phyloP scores from a whole-genome alignment of 2,329 filamentous ascomycete species.

The Tolypocladium pustulatum region DNA sequence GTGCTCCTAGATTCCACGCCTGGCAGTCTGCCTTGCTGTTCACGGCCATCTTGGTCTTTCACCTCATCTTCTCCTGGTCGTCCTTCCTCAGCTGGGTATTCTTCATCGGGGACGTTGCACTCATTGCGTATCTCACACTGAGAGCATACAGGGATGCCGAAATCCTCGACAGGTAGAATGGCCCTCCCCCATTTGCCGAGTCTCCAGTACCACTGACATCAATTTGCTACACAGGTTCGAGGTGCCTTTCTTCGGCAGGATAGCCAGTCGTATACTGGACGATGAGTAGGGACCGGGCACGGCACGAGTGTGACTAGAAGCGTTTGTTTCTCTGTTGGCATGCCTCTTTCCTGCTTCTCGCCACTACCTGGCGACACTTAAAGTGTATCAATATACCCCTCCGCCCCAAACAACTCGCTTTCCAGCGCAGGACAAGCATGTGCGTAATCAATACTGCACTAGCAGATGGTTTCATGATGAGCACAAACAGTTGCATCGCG shows the following conservation, averaged over 20 bases:
- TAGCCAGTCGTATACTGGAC: slow-evolving; percentile 85
- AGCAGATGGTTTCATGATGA: neutral
- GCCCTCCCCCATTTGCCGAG: too few species aligned
- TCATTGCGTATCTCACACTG: slow-evolving; percentile 68
- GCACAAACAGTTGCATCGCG: neutral
- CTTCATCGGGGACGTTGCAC: slow-evolving; percentile 60
- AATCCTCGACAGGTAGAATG: slow-evolving; percentile 46
- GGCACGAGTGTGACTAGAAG: neutral
- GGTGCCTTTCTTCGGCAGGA: slow-evolving; percentile 71
- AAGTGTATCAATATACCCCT: neutral
- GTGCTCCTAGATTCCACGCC: slow-evolving; percentile 66
- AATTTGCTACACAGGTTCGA: slow-evolving; percentile 50
- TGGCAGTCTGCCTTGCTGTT: slow-evolving; percentile 90
- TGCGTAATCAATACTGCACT: neutral
- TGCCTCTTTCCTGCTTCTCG: neutral
- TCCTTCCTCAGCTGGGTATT: slow-evolving; percentile 74
- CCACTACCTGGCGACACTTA: neutral
- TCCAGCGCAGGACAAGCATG: neutral
- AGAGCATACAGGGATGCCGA: slow-evolving; percentile 78
- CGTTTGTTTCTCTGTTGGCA: neutral
- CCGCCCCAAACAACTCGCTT: neutral
- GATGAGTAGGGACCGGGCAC: slow-evolving; percentile 45
- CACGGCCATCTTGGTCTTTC: slow-evolving; percentile 61
- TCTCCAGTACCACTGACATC: neutral
- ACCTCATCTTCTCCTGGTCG: slow-evolving; percentile 81